These are phyloP conservation scores for Clavariopsis aquatica DNA, from an alignment of 495 filamentous ascomycete species.

Conservation along the genomic window DNA sequence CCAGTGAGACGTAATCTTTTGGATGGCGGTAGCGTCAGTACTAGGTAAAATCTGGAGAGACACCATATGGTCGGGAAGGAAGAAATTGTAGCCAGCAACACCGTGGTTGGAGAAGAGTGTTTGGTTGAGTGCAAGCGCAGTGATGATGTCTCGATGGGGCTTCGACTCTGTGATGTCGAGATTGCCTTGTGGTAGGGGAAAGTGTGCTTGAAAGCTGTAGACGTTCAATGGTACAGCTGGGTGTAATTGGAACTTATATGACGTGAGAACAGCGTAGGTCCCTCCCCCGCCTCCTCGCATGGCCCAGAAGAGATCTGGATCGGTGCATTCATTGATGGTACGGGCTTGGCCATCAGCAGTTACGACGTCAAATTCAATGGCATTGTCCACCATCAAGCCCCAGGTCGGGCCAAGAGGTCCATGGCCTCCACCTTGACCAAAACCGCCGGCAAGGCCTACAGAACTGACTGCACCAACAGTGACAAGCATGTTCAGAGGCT, in stretches of 20 bases:
- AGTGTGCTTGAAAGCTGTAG: constrained; percentile 31
- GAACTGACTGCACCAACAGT: constrained; percentile 31
- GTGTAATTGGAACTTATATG: constrained; percentile 37
- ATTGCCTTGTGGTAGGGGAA: constrained; percentile 7
- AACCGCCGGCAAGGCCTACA: constrained; percentile 36
- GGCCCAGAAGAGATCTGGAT: constrained; percentile 39
- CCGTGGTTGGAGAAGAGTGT: constrained; percentile 20
- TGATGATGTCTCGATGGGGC: constrained; percentile 28
- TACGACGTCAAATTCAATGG: constrained; percentile 36
- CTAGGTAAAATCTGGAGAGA: constrained; percentile 28
- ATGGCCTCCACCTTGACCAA: constrained; percentile 36
- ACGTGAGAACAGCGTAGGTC: constrained; percentile 33
- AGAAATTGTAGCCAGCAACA: constrained; percentile 35
- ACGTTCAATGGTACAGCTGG: constrained; percentile 32
- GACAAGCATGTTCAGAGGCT: constrained; percentile 24
- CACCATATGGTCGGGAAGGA: constrained; percentile 29
- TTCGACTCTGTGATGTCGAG: constrained; percentile 29
- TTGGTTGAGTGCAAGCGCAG: constrained; percentile 29
- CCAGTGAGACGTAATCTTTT: constrained; percentile 29
- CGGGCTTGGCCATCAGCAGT: constrained; percentile 33
- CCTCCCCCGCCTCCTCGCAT: constrained; percentile 39
- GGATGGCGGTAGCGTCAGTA: constrained; percentile 18
- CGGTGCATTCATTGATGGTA: constrained; percentile 35
- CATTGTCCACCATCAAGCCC: constrained; percentile 36
- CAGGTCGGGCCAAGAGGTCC: constrained; percentile 29